phyloP scores from a whole-genome alignment of 768 basidiomycete genomes.

The Termitomyces sp. region DNA sequence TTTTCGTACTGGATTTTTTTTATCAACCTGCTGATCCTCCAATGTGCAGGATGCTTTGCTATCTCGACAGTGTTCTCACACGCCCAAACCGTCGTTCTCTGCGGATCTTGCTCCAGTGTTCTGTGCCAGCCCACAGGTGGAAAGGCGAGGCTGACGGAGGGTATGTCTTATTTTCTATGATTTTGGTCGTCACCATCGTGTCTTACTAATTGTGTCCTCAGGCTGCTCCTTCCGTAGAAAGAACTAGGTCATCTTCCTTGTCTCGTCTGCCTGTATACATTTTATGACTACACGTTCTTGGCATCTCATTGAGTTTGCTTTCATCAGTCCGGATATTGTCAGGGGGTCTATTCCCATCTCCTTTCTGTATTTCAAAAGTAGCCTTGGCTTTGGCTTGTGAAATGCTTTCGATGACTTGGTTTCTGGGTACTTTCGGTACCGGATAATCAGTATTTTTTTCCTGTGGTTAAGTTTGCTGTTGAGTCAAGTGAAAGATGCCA shows the following conservation, averaged over 20 bases:
- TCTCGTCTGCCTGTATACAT: slow-evolving; percentile 14
- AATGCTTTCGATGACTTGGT: slow-evolving; percentile 4
- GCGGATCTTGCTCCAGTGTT: slow-evolving; percentile 87
- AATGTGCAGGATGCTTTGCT: slow-evolving; percentile 78
- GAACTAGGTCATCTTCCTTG: slow-evolving; percentile 45
- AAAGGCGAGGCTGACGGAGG: slow-evolving; percentile 96
- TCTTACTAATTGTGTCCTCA: slow-evolving; percentile 23
- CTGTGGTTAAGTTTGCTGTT: background rate
- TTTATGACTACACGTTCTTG: slow-evolving; percentile 2
- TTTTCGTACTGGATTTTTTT: background rate
- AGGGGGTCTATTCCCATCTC: slow-evolving; percentile 2
- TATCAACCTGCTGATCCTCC: slow-evolving; percentile 9
- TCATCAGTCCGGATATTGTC: slow-evolving; percentile 1
- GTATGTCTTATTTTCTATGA: slow-evolving; percentile 46
- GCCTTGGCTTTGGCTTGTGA: slow-evolving; percentile 2
- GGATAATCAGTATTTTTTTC: background rate
- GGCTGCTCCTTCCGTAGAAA: slow-evolving; percentile 98
- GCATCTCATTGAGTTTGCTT: slow-evolving; percentile 2
- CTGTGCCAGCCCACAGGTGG: slow-evolving; percentile 99
- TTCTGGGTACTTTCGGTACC: slow-evolving; percentile 1
- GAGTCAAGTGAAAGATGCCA: background rate
- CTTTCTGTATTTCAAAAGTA: slow-evolving; percentile 7
- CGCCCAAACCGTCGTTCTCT: slow-evolving; percentile 95
- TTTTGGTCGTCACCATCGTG: background rate
- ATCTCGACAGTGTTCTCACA: slow-evolving; percentile 99